A percentile compares a stretch with the other conserved stretches of the same genome.
phyloP scores from a whole-genome alignment of 1,139 yeast species.

The Nakaseomyces nivariensis region DNA sequence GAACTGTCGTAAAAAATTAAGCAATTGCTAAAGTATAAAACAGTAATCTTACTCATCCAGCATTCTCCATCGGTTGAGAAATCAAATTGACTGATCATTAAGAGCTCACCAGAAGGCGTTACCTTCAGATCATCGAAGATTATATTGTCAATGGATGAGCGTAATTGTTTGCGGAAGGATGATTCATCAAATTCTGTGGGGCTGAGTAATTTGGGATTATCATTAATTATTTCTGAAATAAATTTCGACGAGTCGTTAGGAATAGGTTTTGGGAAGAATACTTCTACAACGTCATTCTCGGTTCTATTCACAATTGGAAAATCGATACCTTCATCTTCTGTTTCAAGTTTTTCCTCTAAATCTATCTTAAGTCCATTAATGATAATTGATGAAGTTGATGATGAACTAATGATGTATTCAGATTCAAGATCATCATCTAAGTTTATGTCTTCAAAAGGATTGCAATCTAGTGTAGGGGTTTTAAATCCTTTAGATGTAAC shows the following conservation, averaged over 20 bases:
- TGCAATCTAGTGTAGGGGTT: slow-evolving; percentile 4
- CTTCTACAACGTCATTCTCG: not conserved
- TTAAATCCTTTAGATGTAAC: slow-evolving; percentile 23
- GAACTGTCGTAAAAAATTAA: slow-evolving; percentile 16
- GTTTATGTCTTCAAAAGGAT: slow-evolving; percentile 3
- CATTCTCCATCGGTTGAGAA: slow-evolving; percentile 23
- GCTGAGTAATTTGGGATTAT: not conserved
- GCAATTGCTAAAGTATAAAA: slow-evolving; percentile 12
- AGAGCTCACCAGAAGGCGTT: slow-evolving; percentile 7
- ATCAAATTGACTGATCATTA: slow-evolving; percentile 11
- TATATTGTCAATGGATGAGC: not conserved
- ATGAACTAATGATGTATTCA: not conserved
- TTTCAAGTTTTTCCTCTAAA: not conserved
- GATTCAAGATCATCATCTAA: not conserved
- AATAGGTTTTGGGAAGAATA: not conserved
- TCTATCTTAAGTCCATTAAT: slow-evolving; percentile 1
- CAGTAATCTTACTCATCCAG: slow-evolving; percentile 15
- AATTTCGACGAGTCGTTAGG: not conserved
- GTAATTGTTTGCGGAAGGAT: not conserved
- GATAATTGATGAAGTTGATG: not conserved
- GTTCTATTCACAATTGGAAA: not conserved
- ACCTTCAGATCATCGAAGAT: not conserved
- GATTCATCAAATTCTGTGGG: not conserved
- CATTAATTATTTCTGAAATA: not conserved
- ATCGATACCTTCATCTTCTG: not conserved